These are phyloP conservation scores for Candida railenensis DNA, from an alignment of 805 yeast genomes.

Conservation along the genomic window DNA sequence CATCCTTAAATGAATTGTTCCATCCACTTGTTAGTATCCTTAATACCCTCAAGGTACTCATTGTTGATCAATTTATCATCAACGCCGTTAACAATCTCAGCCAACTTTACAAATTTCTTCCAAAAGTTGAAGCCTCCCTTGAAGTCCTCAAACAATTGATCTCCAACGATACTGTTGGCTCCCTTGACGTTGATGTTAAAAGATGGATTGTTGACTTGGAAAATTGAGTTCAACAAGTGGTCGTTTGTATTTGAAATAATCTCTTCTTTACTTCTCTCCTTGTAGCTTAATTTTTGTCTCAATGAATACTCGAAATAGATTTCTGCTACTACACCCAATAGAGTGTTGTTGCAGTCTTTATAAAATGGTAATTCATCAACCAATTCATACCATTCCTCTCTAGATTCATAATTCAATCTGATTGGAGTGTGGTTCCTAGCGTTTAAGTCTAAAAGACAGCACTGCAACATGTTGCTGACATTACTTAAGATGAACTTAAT, in stretches of 20 bases:
- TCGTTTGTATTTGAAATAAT: conserved; percentile 25
- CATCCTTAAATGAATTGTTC: conserved; percentile 16
- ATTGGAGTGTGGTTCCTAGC: conserved; percentile 44
- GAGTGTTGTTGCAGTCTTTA: conserved; percentile 53
- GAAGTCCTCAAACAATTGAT: conserved; percentile 31
- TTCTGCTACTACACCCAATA: conserved; percentile 60
- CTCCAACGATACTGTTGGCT: conserved; percentile 34
- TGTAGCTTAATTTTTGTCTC: conserved; percentile 23
- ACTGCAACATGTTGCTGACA: conserved; percentile 54
- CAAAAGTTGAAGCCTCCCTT: conserved; percentile 33
- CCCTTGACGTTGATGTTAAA: conserved; percentile 43
- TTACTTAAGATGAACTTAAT: conserved; percentile 50
- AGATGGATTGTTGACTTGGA: conserved; percentile 36
- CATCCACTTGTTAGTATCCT: conserved; percentile 31
- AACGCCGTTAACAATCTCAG: conserved; percentile 21
- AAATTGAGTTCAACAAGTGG: conserved; percentile 34
- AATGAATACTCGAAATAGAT: conserved; percentile 47
- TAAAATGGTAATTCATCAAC: conserved; percentile 62
- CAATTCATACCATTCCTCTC: conserved; percentile 58
- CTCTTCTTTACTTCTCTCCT: conserved; percentile 21
- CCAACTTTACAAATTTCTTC: conserved; percentile 29
- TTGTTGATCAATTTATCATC: conserved; percentile 27
- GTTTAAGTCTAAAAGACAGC: conserved; percentile 49
- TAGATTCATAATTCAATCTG: conserved; percentile 42
- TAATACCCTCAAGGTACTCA: conserved; percentile 19